phyloP scores from a whole-genome alignment of 768 basidiomycete genomes.

The Pleurotus tuber-regium region DNA sequence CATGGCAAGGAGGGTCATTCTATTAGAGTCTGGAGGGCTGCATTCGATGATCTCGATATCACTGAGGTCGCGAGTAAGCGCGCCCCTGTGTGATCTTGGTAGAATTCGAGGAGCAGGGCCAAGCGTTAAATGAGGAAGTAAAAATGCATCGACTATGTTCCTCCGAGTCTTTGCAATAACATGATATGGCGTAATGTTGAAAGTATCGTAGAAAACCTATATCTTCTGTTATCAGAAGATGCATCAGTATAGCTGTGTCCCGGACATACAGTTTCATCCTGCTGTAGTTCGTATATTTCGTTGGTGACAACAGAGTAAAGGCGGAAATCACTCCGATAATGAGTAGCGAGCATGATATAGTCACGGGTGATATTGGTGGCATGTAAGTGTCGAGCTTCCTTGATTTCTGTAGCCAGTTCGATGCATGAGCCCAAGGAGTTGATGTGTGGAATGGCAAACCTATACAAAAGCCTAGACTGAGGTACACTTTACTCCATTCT shows the following conservation, averaged over 20 bases:
- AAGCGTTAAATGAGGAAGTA: neutral
- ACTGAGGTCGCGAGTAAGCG: neutral
- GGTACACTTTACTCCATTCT: neutral
- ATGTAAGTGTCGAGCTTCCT: neutral
- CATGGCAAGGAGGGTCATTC: neutral
- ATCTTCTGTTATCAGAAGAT: neutral
- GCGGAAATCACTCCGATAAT: neutral
- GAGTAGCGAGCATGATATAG: neutral
- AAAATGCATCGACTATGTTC: neutral
- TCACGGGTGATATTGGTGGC: neutral
- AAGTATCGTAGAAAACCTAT: neutral
- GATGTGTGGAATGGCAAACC: neutral
- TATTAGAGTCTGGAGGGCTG: neutral
- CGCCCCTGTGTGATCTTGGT: neutral
- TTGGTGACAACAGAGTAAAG: neutral
- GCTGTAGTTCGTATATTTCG: neutral
- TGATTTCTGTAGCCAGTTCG: neutral
- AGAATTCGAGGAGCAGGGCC: neutral
- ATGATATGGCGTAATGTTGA: neutral
- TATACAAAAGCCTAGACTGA: neutral
- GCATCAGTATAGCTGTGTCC: neutral
- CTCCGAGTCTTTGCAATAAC: neutral
- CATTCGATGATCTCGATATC: neutral
- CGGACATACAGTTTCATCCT: no score
- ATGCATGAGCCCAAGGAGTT: neutral